Evolutionary conservation across 106 monocot species (phyloP).

Genomic region (Apostasia ramifera): DNA sequence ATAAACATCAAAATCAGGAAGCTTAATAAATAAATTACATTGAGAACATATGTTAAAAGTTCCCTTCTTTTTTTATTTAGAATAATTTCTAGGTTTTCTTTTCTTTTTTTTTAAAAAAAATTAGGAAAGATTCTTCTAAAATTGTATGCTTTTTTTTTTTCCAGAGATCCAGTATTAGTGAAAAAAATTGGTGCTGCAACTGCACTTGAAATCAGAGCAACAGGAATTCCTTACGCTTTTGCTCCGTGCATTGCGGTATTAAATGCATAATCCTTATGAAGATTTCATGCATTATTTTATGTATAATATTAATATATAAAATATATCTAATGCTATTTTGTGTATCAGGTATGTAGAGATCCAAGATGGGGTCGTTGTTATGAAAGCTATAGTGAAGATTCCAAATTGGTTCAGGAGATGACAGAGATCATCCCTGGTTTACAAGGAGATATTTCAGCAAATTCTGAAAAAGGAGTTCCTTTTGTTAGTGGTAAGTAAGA

Average conservation of each 20-base stretch:
- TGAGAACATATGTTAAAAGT: not conserved
- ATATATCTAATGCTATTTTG: not conserved
- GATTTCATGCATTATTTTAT: not conserved
- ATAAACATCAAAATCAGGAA: too few relatives aligned
- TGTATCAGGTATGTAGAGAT: constrained; percentile 51
- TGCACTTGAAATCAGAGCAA: constrained; percentile 27
- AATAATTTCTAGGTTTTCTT: not conserved
- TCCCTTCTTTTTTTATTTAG: not conserved
- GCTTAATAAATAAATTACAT: too few relatives aligned
- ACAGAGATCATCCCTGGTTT: constrained; percentile 52
- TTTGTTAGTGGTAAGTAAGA: constrained; percentile 41
- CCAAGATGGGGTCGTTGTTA: constrained; percentile 68
- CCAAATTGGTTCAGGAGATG: constrained; percentile 39
- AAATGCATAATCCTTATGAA: not conserved
- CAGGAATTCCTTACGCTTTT: constrained; percentile 26
- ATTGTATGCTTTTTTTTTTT: not conserved
- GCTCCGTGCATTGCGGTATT: constrained; percentile 27
- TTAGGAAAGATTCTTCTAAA: not conserved
- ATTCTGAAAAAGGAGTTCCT: constrained; percentile 29
- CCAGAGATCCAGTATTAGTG: constrained; percentile 16
- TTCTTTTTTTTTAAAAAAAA: not conserved
- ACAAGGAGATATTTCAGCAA: constrained; percentile 43
- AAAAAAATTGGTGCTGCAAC: constrained; percentile 18
- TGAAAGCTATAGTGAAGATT: constrained; percentile 59
- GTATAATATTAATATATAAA: not conserved